phyloP scores from a whole-genome alignment of 257 asterid species.

The Nicotiana undulata region DNA sequence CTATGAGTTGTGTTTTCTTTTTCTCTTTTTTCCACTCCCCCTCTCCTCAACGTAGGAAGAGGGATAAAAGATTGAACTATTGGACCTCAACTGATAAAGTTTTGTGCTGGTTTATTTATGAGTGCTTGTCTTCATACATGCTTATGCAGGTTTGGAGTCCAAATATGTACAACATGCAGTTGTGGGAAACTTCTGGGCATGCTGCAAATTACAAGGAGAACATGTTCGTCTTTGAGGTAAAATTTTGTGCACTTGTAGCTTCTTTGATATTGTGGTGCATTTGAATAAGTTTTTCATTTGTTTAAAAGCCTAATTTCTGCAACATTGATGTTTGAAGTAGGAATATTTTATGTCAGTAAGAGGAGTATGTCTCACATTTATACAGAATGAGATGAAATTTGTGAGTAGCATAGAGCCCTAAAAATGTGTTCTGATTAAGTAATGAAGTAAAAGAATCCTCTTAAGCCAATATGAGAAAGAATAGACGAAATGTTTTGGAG shows the following conservation, averaged over 20 bases:
- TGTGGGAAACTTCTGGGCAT: constrained; percentile 99
- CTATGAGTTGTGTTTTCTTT: neutral
- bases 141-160: constrained; percentile 73
- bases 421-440: neutral
- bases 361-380: neutral
- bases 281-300: neutral
- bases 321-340: neutral
- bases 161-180: constrained; percentile 92
- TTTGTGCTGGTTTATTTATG: neutral
- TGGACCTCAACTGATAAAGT: neutral
- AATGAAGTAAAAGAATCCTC: neutral
- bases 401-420: neutral
- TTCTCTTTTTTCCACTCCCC: neutral
- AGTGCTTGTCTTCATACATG: constrained; percentile 14
- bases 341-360: neutral
- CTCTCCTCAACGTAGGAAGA: neutral
- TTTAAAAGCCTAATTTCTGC: neutral
- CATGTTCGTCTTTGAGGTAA: constrained; percentile 92
- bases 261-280: neutral
- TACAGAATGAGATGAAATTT: neutral
- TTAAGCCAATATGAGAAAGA: neutral
- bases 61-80: neutral
- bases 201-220: constrained; percentile 99
- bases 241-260: constrained; percentile 1
- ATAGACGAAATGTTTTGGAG: neutral